Conservation (phyloP, 768 basidiomycete genomes). For the Pholiota microspora region DNA sequence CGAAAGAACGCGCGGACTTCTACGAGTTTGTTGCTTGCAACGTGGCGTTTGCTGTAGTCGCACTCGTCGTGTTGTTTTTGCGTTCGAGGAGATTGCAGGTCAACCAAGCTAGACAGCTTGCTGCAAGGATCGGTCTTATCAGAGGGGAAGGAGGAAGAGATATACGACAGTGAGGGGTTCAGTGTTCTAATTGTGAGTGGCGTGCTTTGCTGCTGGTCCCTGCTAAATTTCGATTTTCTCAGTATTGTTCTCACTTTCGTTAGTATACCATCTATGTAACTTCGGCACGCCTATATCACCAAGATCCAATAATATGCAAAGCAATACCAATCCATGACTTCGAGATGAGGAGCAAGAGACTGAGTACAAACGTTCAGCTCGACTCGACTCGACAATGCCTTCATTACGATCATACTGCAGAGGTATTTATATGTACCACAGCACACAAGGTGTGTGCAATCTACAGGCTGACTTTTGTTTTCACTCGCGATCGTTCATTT, state of each 20-base stretch:
- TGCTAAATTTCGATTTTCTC: neutral
- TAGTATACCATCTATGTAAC: neutral
- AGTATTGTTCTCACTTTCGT: slow-evolving; percentile 1
- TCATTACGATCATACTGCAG: neutral
- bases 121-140: slow-evolving; percentile 79
- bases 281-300: neutral
- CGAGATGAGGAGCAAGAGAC: no score
- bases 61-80: slow-evolving; percentile 63
- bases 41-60: slow-evolving; percentile 63
- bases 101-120: slow-evolving; percentile 77
- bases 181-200: slow-evolving; percentile 3
- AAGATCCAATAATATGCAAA: neutral
- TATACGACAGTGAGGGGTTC: slow-evolving; percentile 12
- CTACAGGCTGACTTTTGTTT: no score
- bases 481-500: no score
- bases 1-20: slow-evolving; percentile 80
- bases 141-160: slow-evolving; percentile 30
- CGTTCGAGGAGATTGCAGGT: slow-evolving; percentile 68
- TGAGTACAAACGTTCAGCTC: neutral
- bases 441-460: neutral
- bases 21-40: slow-evolving; percentile 91
- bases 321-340: no score
- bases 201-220: no score
- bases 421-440: no score
- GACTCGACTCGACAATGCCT: neutral